phyloP scores from a whole-genome alignment of 306 rosid genomes.

The Argentina anserina region DNA sequence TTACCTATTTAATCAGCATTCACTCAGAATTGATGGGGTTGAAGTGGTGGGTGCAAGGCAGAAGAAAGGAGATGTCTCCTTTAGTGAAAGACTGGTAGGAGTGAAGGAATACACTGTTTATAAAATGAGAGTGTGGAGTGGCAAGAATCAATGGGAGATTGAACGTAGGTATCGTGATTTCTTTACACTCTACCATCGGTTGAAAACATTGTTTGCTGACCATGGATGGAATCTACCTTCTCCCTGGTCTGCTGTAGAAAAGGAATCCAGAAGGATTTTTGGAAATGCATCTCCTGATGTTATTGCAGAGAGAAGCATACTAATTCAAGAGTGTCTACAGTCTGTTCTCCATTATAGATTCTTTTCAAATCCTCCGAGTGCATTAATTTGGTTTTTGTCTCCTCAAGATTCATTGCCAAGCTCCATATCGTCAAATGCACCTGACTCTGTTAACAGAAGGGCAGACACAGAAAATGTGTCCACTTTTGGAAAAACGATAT shows the following conservation, averaged over 20 bases:
- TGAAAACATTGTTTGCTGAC: constrained; percentile 62
- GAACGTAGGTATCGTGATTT: constrained; percentile 94
- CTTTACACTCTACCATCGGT: constrained; percentile 57
- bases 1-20: constrained; percentile 42
- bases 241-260: constrained; percentile 82
- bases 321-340: constrained; percentile 83
- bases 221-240: constrained; percentile 78
- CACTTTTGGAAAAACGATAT: constrained; percentile 77
- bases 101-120: constrained; percentile 95
- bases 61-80: constrained; percentile 87
- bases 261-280: constrained; percentile 74
- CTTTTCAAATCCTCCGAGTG: constrained; percentile 59
- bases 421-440: constrained; percentile 41
- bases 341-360: constrained; percentile 59
- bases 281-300: constrained; percentile 92
- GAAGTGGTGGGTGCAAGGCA: constrained; percentile 99
- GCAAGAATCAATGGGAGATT: constrained; percentile 86
- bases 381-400: constrained; percentile 75
- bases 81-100: constrained; percentile 96
- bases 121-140: constrained; percentile 73
- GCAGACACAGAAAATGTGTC: constrained; percentile 36
- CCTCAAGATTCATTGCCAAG: constrained; percentile 66
- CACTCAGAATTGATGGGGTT: constrained; percentile 63
- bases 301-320: constrained; percentile 79
- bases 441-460: constrained; percentile 35